Evolutionary conservation across 179 eudicot species (phyloP).

Genomic region (Silene coronaria): DNA sequence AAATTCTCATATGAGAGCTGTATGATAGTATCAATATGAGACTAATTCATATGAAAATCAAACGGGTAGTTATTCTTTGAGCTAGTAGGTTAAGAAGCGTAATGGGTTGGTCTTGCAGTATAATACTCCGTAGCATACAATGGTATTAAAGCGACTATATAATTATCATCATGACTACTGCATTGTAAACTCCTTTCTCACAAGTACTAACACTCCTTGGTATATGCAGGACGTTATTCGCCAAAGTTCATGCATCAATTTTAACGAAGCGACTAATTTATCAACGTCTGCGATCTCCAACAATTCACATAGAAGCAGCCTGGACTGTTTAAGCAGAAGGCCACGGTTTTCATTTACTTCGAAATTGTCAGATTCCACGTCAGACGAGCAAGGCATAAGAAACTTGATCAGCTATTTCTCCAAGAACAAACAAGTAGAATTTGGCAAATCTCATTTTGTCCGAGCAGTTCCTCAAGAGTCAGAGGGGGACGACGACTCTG

Average conservation of each 20-base stretch:
- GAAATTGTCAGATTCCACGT: conserved; percentile 26
- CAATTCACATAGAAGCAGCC: conserved; percentile 24
- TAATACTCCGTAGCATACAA: no score
- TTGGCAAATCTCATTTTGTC: conserved; percentile 13
- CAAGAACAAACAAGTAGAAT: conserved; percentile 30
- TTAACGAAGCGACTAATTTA: conserved; percentile 25
- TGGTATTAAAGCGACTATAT: no score
- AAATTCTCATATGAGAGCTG: not conserved
- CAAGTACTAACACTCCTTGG: not conserved
- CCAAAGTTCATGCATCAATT: conserved; percentile 16
- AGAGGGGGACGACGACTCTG: conserved; percentile 33
- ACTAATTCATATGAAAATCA: not conserved
- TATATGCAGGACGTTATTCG: conserved; percentile 32
- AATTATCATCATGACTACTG: not conserved
- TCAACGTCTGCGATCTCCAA: conserved; percentile 31
- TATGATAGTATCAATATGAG: not conserved
- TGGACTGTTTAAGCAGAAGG: conserved; percentile 25
- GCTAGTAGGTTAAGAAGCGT: no score
- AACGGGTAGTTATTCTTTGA: not conserved
- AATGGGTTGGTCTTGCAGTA: no score
- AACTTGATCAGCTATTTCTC: conserved; percentile 42
- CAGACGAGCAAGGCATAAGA: conserved; percentile 44
- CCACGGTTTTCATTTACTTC: conserved; percentile 43
- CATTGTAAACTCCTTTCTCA: not conserved
- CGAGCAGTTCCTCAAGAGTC: conserved; percentile 24